Conservation (phyloP, 805 yeast genomes). For the Sugiyamaella boreocaroliniensis region DNA sequence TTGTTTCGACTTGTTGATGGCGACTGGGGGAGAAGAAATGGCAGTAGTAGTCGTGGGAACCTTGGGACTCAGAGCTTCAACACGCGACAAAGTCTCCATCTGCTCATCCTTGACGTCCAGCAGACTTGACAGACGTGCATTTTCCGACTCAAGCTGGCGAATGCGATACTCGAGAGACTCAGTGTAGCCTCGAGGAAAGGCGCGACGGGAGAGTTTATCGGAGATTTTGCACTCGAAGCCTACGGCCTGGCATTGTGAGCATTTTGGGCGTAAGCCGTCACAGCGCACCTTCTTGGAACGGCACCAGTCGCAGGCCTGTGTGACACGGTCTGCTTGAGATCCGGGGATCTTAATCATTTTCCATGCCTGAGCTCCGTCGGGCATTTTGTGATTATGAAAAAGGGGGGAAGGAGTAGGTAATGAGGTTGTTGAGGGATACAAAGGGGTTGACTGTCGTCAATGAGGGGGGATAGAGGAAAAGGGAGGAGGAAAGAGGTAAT, state of each 20-base stretch:
- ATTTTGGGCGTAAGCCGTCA: slow-evolving; percentile 62
- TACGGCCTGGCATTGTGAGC: slow-evolving; percentile 75
- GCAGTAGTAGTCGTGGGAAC: no score
- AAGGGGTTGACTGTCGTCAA: no score
- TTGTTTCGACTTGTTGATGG: neutral
- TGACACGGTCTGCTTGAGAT: slow-evolving; percentile 57
- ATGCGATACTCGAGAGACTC: slow-evolving; percentile 83
- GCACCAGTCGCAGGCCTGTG: slow-evolving; percentile 90
- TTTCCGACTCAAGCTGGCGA: slow-evolving; percentile 79
- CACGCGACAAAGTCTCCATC: slow-evolving; percentile 37
- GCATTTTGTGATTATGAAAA: slow-evolving; percentile 27
- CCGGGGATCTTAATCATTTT: slow-evolving; percentile 67
- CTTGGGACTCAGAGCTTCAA: slow-evolving; percentile 12
- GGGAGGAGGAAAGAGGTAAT: no score
- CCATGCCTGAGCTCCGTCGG: slow-evolving; percentile 38
- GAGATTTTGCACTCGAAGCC: slow-evolving; percentile 87
- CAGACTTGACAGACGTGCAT: slow-evolving; percentile 57
- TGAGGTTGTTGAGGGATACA: no score
- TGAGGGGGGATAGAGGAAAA: no score
- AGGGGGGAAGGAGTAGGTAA: no score
- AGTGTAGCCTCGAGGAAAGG: slow-evolving; percentile 88
- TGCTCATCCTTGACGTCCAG: slow-evolving; percentile 61
- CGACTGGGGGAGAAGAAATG: neutral
- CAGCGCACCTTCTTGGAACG: slow-evolving; percentile 64
- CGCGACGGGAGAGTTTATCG: slow-evolving; percentile 75